phyloP scores from a whole-genome alignment of 2,329 filamentous ascomycete species.

The Neoascochyta sp. region DNA sequence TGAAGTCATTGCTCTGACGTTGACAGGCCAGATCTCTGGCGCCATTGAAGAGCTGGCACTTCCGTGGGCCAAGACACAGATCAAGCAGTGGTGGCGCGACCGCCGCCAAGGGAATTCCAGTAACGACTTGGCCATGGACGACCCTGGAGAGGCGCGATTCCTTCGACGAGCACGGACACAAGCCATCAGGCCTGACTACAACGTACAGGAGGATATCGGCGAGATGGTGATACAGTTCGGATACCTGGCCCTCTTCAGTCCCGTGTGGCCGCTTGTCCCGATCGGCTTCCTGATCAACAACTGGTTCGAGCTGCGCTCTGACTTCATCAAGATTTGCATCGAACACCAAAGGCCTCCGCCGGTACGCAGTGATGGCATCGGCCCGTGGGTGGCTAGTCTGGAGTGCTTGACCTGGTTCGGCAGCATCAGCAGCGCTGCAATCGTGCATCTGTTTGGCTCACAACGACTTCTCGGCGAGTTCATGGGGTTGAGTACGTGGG shows the following conservation, averaged over 20 bases:
- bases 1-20: constrained; percentile 32
- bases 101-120: constrained; percentile 13
- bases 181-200: constrained; percentile 26
- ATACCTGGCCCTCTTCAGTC: constrained; percentile 34
- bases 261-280: constrained; percentile 34
- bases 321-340: constrained; percentile 34
- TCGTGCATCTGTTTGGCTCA: constrained; percentile 32
- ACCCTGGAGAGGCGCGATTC: constrained; percentile 28
- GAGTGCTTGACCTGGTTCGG: constrained; percentile 35
- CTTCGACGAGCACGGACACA: constrained; percentile 29
- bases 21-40: constrained; percentile 33
- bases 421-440: constrained; percentile 30
- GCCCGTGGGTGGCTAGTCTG: constrained; percentile 32
- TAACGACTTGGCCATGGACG: constrained; percentile 11
- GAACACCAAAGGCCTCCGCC: constrained; percentile 31
- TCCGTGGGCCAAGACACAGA: constrained; percentile 27
- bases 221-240: constrained; percentile 39
- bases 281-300: constrained; percentile 38
- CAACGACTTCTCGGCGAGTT: constrained; percentile 11
- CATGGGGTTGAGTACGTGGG: constrained; percentile 23
- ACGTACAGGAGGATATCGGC: constrained; percentile 35
- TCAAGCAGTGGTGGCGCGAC: constrained; percentile 30
- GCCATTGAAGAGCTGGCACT: constrained; percentile 29
- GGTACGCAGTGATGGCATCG: constrained; percentile 29
- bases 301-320: constrained; percentile 35